Conservation (phyloP, 1,284 basidiomycete species). For the Amylostereum areolatum region DNA sequence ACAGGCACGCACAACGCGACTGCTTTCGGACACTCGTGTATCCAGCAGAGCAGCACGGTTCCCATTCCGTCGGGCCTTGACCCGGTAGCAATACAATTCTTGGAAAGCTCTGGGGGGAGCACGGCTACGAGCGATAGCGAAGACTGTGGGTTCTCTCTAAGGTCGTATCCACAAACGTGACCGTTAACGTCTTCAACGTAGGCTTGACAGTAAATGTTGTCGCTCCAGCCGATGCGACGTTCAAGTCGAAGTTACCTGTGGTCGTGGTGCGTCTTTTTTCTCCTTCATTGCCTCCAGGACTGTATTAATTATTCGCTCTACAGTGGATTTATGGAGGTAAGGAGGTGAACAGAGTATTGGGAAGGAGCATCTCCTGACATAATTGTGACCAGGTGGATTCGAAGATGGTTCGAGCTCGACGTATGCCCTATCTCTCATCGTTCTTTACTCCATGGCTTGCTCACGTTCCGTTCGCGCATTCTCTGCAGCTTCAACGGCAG, state of each 20-base stretch:
- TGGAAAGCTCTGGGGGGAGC: neutral
- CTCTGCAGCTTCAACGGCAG: slow-evolving; percentile 14
- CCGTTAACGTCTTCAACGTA: neutral
- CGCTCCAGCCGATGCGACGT: neutral
- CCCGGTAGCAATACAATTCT: neutral
- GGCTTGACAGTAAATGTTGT: neutral
- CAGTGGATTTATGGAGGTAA: slow-evolving; percentile 19
- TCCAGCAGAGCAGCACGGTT: slow-evolving; percentile 1
- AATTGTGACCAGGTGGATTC: slow-evolving; percentile 23
- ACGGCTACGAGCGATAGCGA: neutral
- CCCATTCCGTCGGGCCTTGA: neutral
- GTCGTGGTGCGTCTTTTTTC: neutral
- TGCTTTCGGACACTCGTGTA: neutral
- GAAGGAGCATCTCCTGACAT: neutral
- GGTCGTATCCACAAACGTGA: neutral
- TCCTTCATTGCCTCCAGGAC: neutral
- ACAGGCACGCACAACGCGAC: neutral
- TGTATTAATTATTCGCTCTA: neutral
- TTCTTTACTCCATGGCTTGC: neutral
- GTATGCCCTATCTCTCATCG: slow-evolving; percentile 1
- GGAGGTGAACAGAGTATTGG: slow-evolving; percentile 4
- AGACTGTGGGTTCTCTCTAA: neutral
- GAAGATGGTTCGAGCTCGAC: slow-evolving; percentile 18
- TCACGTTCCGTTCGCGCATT: slow-evolving; percentile 9
- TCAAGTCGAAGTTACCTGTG: neutral